Evolutionary conservation across 2,329 filamentous ascomycete species (phyloP).

Genomic region (Fusarium kyushuense): DNA sequence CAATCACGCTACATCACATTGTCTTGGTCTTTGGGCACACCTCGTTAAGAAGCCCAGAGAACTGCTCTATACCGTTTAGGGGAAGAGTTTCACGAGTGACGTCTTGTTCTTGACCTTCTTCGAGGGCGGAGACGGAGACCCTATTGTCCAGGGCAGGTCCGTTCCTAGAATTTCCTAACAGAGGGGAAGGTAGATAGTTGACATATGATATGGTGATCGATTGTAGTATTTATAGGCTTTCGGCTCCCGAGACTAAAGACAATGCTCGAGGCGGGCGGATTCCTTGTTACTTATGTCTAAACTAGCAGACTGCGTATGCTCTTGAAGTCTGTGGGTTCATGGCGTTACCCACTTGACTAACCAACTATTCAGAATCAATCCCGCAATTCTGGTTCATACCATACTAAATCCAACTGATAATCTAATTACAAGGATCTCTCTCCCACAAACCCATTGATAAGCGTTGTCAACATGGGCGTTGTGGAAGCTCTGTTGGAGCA

Average conservation of each 20-base stretch:
- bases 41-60: conserved; percentile 26
- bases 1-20: not conserved
- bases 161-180: conserved; percentile 3
- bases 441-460: not conserved
- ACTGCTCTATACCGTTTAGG: not conserved
- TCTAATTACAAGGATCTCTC: not conserved
- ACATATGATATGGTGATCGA: not conserved
- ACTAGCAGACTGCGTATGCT: not conserved
- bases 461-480: conserved; percentile 58
- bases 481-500: conserved; percentile 61
- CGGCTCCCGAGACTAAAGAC: not conserved
- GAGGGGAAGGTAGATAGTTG: not conserved
- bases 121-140: conserved; percentile 24
- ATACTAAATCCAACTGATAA: not conserved
- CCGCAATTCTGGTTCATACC: not conserved
- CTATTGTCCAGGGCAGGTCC: conserved; percentile 26
- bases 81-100: conserved; percentile 35
- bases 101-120: conserved; percentile 4
- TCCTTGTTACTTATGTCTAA: not conserved
- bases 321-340: conserved; percentile 4
- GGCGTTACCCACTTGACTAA: conserved; percentile 5
- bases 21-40: conserved; percentile 1
- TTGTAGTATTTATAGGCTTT: conserved; percentile 9
- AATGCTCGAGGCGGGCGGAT: not conserved
- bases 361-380: not conserved